A percentile compares a stretch with the other conserved stretches of the same genome.
These are phyloP conservation scores for Saxophila tyrrhenica DNA, from an alignment of 495 filamentous ascomycete genomes.

Conservation along the genomic window DNA sequence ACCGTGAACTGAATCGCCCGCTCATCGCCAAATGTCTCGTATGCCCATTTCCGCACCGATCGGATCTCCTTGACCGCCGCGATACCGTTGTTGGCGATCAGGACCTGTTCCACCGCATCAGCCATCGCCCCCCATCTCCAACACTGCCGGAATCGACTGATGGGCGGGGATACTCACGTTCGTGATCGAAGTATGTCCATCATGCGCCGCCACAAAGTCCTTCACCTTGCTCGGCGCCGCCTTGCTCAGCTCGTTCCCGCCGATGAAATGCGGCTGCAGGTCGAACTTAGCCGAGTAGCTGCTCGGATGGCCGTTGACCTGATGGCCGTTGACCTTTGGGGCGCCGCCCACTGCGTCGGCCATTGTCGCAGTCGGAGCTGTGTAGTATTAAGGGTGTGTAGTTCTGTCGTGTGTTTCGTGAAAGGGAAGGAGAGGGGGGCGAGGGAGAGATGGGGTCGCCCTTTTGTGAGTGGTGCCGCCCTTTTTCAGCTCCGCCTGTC, in stretches of 20 bases:
- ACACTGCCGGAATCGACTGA: background rate
- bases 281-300: slow-evolving; percentile 66
- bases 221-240: slow-evolving; percentile 73
- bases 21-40: slow-evolving; percentile 98
- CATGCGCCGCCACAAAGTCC: slow-evolving; percentile 82
- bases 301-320: slow-evolving; percentile 43
- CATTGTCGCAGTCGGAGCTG: slow-evolving; percentile 2
- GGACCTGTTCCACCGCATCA: slow-evolving; percentile 53
- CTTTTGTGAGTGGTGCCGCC: background rate
- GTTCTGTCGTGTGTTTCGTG: background rate
- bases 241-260: slow-evolving; percentile 73
- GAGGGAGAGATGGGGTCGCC: background rate
- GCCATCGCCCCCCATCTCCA: background rate
- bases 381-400: background rate
- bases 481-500: background rate
- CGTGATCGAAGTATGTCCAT: slow-evolving; percentile 94
- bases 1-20: slow-evolving; percentile 97
- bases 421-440: background rate
- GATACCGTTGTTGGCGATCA: slow-evolving; percentile 99
- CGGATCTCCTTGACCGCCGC: slow-evolving; percentile 98
- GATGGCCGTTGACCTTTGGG: slow-evolving; percentile 13
- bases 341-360: slow-evolving; percentile 19
- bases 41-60: slow-evolving; percentile 98
- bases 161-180: slow-evolving; percentile 57
- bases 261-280: slow-evolving; percentile 85